Evolutionary conservation across 176 grass and related monocot species (phyloP).

Genomic region (Cenchrus americanus): DNA sequence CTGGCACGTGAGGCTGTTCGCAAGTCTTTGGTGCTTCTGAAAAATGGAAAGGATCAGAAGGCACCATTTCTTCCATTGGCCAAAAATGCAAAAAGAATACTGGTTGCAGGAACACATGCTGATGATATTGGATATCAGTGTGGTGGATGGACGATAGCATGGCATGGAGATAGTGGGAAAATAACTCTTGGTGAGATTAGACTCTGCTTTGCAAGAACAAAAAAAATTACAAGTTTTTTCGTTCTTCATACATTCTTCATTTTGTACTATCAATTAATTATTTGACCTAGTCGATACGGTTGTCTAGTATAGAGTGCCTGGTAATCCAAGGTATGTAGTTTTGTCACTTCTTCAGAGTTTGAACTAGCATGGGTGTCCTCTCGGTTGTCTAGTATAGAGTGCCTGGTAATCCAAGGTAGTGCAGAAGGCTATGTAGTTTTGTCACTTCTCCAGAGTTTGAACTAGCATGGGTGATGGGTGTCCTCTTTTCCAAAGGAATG

Average conservation of each 20-base stretch:
- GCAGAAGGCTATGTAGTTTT: not conserved
- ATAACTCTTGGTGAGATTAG: conserved; percentile 67
- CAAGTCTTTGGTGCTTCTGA: conserved; percentile 87
- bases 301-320: not conserved
- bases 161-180: conserved; percentile 73
- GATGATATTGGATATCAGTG: conserved; percentile 92
- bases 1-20: conserved; percentile 80
- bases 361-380: not conserved
- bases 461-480: not conserved
- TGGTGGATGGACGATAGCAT: conserved; percentile 91
- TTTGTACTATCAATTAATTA: not conserved
- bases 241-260: not conserved
- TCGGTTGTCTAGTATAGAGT: not conserved
- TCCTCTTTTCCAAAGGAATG: not conserved
- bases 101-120: conserved; percentile 81
- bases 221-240: not conserved
- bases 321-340: not conserved
- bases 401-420: conserved; percentile 3
- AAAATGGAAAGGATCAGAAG: conserved; percentile 82
- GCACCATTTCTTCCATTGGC: conserved; percentile 77
- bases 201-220: not conserved
- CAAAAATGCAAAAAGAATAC: conserved; percentile 78
- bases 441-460: conserved; percentile 1
- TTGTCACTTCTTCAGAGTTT: not conserved
- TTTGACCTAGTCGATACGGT: not conserved